Base-by-base conservation (phyloP, 2,329 filamentous ascomycete species). In the Arthrinium phaeospermum region DNA sequence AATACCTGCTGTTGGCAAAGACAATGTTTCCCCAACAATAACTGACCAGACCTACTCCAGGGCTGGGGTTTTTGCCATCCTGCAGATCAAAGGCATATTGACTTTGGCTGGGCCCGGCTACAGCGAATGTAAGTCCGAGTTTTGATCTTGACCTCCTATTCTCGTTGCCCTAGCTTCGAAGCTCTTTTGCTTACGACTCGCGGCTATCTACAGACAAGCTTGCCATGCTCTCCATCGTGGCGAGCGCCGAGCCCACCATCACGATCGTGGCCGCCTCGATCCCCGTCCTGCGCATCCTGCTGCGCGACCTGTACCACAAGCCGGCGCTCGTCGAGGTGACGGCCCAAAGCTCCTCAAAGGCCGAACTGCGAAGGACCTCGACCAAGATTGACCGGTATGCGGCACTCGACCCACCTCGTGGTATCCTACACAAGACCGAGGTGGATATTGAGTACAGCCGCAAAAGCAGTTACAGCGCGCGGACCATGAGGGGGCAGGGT, bases 211-310 rank as follows among this genome's bases (percentile, higher is more conserved):
- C 46, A 57, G 51, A 22, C 19, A 61, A 34, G 16, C 53, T 61
- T 5, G 30, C 53, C 8, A 37, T 10, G 4, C 53, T 61, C 6
- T n/a, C 53, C 30, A 61, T 61, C 30, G 53, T 79, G 78, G 76
- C 74, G 8, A 73, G 73, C 0, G 78, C 77, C 16, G 80, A 81
- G 71, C 71, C 78, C 2, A 71, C 76, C 22, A 75, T 74, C 3
- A 78, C 79, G 7, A 79, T 81, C 34, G 73, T 80, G 3, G 80
- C 78, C 6, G 76, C 78, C 57, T 81, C 79, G 4, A 79, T 81
- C 27, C 80, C 80, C 6, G 79, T 81, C n/a, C 70, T 81, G 10
- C 78, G 79, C 1, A 78, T 76, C 24, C 75, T 81, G 30, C 4
- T 61, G 30, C 53, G 30, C 8, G 53, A 61, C 30, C 16, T 61